Evolutionary conservation across 1,284 basidiomycete genomes (phyloP).

Genomic region (Termitomyces sp.): DNA sequence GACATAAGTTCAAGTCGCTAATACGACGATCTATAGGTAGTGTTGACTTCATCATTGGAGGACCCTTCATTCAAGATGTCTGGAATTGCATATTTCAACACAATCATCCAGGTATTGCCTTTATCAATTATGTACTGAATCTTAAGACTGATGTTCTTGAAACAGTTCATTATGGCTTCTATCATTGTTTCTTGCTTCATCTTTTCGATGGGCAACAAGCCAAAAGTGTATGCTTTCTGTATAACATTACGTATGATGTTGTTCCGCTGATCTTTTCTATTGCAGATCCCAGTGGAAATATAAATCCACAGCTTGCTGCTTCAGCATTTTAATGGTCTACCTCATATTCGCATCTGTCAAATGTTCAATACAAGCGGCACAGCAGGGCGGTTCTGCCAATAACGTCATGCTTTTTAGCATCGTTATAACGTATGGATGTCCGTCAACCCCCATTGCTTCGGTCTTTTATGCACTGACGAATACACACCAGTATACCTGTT

Average conservation of each 20-base stretch:
- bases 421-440: slow-evolving; percentile 79
- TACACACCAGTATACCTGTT: slow-evolving; percentile 58
- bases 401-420: slow-evolving; percentile 81
- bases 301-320: slow-evolving; percentile 69
- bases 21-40: slow-evolving; percentile 45
- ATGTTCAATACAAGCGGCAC: slow-evolving; percentile 68
- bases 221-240: slow-evolving; percentile 61
- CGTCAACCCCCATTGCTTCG: slow-evolving; percentile 20
- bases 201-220: slow-evolving; percentile 96
- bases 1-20: neutral
- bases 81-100: slow-evolving; percentile 76
- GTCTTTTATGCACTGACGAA: neutral
- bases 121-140: neutral
- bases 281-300: slow-evolving; percentile 82
- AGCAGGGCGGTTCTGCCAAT: slow-evolving; percentile 63
- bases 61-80: slow-evolving; percentile 65
- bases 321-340: slow-evolving; percentile 81
- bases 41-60: slow-evolving; percentile 87
- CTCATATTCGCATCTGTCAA: slow-evolving; percentile 72
- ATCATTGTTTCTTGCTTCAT: slow-evolving; percentile 87
- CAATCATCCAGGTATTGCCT: slow-evolving; percentile 60
- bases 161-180: slow-evolving; percentile 79
- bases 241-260: neutral
- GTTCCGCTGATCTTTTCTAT: neutral
- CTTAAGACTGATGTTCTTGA: slow-evolving; percentile 1